Evolutionary conservation across 192 early-diverging fungal genomes (phyloP), one percentile per base, ranked within the genome.

Genomic region (Radiomyces spectabilis): DNA sequence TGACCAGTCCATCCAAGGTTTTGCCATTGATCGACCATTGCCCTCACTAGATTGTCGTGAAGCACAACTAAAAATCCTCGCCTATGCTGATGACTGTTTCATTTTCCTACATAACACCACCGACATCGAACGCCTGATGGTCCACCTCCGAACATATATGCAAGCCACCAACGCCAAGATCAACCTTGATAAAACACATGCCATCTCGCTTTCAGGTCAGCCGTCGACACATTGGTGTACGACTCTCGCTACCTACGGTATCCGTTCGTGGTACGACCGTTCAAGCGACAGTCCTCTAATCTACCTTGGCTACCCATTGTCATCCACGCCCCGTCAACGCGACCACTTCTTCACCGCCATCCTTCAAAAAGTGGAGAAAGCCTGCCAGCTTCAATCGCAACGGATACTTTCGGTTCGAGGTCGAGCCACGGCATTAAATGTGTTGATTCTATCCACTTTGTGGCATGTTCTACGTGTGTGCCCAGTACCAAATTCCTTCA

Each of bases 391-490:
- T n/a, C 51, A 53, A 29, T 13, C 12, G 12, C 22, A n/a, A 4
- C 51, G 37, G 4, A 22, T 48, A 15, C n/a, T 57, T 2, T 57
- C 55, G 4, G 12, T 57, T 35, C 10, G 44, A 8, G 55, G 55
- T 30, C 8, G 46, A 4, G 32, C 46, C 16, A 46, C 37, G 13
- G 34, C 49, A 5, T 12, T 38, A 5, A 57, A 57, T 29, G 15
- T 46, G 3, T 27, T 57, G 1, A 33, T 49, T 13, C 16, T 49
- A 9, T 57, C 55, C 10, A 46, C 38, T 18, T 13, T 57, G 6
- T 57, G 55, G 55, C 44, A 57, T 39, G 51, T 52, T 16, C 35
- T 52, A 1, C 33, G 51, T n/a, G 34, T 52, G 18, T 2, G 25
- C 1, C 16, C 35, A 25, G 22, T 26, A 2, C 34, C 51, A 0